Base-by-base conservation (phyloP, 2,329 filamentous ascomycete genomes). In the Aspergillus chevalieri region DNA sequence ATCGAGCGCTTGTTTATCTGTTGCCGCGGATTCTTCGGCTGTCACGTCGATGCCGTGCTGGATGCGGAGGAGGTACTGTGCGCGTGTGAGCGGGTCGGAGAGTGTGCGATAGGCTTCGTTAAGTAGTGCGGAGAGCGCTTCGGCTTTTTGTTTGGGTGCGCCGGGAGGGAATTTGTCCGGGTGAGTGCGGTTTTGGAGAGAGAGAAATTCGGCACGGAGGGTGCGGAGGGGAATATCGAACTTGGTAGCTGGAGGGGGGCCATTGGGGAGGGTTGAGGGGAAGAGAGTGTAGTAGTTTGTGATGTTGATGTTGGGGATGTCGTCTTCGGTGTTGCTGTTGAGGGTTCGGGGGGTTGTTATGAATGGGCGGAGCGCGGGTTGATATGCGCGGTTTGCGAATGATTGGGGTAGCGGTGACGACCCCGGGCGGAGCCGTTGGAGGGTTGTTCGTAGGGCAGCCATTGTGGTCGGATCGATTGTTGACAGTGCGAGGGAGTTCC, bases 61-160 rank as follows among this genome's bases (percentile, higher is more conserved):
- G 46, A 85, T 73, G 3, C 73, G 70, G 0, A 97, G 79, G 5
- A 97, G 74, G 66, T 97, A 95, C 67, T 96, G 89, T n/a, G 92
- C 91, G 21, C 93, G 82, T 44, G 81, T 70, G 10, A 98, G 75
- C 14, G 93, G 91, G 58, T 85, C 82, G 45, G 81, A 75, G 0
- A 98, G 80, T 2, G 91, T 95, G 63, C 83, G 85, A 78, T 94
- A 97, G 0, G 93, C 93, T 57, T 90, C 85, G 76, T 97, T 97
- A 68, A 97, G 91, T 22, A 82, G 79, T 6, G 89, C 81, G 8
- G 87, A 93, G n/a, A 84, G 75, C 0, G 83, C 86, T 68, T 94
- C 88, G 17, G 90, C 89, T 44, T 79, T 74, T 38, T 73, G 71
- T 59, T 83, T 83, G 34, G 73, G 64, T 3, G 71, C 56, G 2